Evolutionary conservation across 495 filamentous ascomycete species (phyloP), one percentile per base, ranked within the genome.

Genomic region (Aspergillus campestris): DNA sequence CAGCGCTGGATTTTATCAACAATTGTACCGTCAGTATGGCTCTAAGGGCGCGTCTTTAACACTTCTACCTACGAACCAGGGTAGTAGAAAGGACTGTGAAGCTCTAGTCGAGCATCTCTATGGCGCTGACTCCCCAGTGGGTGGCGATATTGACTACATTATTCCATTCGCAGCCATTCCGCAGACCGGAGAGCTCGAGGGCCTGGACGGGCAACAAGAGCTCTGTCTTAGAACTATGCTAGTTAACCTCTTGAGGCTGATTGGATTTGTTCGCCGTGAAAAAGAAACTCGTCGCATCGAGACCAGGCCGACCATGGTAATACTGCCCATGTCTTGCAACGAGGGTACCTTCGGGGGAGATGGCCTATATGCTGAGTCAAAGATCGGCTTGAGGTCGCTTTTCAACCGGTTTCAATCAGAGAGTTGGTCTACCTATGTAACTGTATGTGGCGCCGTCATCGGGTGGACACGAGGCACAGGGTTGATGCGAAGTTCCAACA

Each of bases 361-460:
- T 58, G 92, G 92, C 66, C 74, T 99, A 41, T 99, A 99, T 67
- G 89, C 90, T 7, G 92, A 99, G 65, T 95, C 94, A 7, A 99
- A 99, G 68, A 80, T 97, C 34, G 92, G 83, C 6, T 73, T 99
- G 31, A 92, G 96, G 72, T 95, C 91, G 3, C 74, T 99, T 36
- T 97, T 99, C 79, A 95, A 95, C 66, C 79, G 94, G 49, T 99
- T 92, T 86, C 79, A 94, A 66, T 94, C 92, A 0, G 94, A 99
- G 69, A 88, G 79, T 68, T 99, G 92, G 92, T 83, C 80, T 57
- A 89, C 86, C 62, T 97, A 92, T 71, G 81, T 99, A 55, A 97
- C 89, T 47, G 91, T 99, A 57, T 99, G 92, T 53, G 92, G 92
- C 65, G 91, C 91, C 45, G 86, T 98, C 66, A 98, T 98, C 62